A percentile compares a stretch with the other conserved stretches of the same genome.
These are phyloP conservation scores for Pichia sporocuriosa DNA, from an alignment of 805 yeast genomes.

Conservation along the genomic window DNA sequence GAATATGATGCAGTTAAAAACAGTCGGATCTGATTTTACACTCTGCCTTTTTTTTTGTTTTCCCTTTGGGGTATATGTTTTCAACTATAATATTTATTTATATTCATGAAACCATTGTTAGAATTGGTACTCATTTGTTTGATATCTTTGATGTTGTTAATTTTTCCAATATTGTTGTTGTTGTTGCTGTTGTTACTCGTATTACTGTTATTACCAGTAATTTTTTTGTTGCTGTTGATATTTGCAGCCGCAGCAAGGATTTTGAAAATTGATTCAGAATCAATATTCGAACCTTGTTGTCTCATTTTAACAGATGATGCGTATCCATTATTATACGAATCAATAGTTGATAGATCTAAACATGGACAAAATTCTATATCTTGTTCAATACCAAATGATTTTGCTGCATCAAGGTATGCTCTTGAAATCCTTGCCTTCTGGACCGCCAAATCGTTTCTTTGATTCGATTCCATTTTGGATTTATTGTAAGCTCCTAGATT, in stretches of 20 bases:
- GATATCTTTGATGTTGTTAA: neutral
- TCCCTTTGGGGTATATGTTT: too few relatives aligned
- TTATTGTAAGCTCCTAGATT: too few relatives aligned
- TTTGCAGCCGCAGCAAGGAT: conserved; percentile 12
- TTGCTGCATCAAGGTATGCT: conserved; percentile 50
- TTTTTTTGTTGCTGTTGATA: neutral
- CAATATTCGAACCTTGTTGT: conserved; percentile 2
- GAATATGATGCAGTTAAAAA: neutral
- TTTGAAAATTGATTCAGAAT: conserved; percentile 13
- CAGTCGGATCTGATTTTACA: too few relatives aligned
- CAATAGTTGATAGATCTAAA: neutral
- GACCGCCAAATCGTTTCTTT: neutral
- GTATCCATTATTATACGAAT: conserved; percentile 5
- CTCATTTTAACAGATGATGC: conserved; percentile 1
- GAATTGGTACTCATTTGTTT: neutral
- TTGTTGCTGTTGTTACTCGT: neutral
- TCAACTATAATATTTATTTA: neutral
- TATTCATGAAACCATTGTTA: neutral
- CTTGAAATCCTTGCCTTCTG: conserved; percentile 30
- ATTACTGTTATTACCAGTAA: neutral
- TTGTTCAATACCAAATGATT: conserved; percentile 66
- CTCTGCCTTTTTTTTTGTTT: too few relatives aligned
- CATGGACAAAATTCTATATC: conserved; percentile 65
- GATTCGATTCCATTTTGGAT: too few relatives aligned
- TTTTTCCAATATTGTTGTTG: neutral